Percentiles rank a stretch among this genome's conserved stretches.
phyloP scores from a whole-genome alignment of 78 protist genomes.

The Neovahlkampfia damariscottae region DNA sequence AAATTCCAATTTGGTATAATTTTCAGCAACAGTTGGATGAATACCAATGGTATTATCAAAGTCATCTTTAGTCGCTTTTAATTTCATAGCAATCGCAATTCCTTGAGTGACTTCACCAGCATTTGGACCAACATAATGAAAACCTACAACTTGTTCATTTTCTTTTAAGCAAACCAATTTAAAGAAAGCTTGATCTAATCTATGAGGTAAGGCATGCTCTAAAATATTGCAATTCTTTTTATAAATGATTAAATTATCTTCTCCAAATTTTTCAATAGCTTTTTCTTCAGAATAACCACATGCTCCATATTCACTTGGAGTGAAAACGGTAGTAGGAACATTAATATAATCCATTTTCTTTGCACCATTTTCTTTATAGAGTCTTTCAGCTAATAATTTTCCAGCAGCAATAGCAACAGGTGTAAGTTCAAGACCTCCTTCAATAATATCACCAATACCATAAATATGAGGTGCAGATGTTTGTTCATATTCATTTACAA shows the following conservation, averaged over 20 bases:
- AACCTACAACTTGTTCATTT: constrained; percentile 59
- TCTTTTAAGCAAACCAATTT: constrained; percentile 54
- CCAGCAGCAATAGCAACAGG: constrained; percentile 89
- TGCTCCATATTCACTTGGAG: constrained; percentile 87
- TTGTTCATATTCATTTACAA: constrained; percentile 26
- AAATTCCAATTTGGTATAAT: constrained; percentile 42
- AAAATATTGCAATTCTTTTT: constrained; percentile 44
- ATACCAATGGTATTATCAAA: constrained; percentile 82
- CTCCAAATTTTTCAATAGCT: constrained; percentile 54
- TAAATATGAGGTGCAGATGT: constrained; percentile 63
- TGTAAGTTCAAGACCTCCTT: constrained; percentile 75
- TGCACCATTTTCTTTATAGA: constrained; percentile 38
- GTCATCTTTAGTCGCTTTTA: constrained; percentile 59
- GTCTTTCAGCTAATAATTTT: constrained; percentile 50
- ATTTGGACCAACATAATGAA: constrained; percentile 72
- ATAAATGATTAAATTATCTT: constrained; percentile 64
- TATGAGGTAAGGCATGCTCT: constrained; percentile 56
- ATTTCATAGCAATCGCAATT: constrained; percentile 17
- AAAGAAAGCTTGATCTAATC: constrained; percentile 36
- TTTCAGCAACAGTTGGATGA: constrained; percentile 84
- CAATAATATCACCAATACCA: constrained; percentile 62
- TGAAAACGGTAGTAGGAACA: constrained; percentile 91
- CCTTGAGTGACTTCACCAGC: constrained; percentile 90
- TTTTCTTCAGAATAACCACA: constrained; percentile 73
- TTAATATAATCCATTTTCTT: constrained; percentile 32